Percentiles rank a stretch among this genome's conserved stretches.
These are phyloP conservation scores for Orbilia quercus DNA, from an alignment of 2,329 filamentous ascomycete genomes.

Conservation along the genomic window DNA sequence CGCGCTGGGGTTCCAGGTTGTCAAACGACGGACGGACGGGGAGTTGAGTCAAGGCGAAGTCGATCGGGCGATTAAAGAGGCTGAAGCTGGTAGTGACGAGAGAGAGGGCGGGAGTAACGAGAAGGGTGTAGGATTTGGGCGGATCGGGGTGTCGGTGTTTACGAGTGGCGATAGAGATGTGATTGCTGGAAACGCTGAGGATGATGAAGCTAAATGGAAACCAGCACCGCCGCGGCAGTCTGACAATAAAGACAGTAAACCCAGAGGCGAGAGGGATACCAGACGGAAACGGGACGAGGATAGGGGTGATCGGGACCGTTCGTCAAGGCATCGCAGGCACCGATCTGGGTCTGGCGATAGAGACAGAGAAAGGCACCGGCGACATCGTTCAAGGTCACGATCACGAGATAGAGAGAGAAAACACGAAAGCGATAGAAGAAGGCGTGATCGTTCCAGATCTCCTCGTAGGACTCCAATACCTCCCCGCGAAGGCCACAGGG, in stretches of 20 bases:
- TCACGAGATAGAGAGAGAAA: slow-evolving; percentile 38
- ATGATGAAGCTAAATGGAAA: slow-evolving; percentile 57
- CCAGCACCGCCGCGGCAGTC: slow-evolving; percentile 59
- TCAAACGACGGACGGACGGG: slow-evolving; percentile 68
- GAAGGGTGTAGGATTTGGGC: slow-evolving; percentile 61
- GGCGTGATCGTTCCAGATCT: slow-evolving; percentile 36
- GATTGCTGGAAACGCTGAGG: slow-evolving; percentile 60
- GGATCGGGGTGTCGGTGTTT: slow-evolving; percentile 61
- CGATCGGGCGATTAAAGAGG: slow-evolving; percentile 68
- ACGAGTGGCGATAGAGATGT: slow-evolving; percentile 58
- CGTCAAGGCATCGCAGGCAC: slow-evolving; percentile 61
- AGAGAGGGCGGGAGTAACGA: slow-evolving; percentile 59
- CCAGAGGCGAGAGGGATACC: slow-evolving; percentile 61
- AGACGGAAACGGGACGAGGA: slow-evolving; percentile 62
- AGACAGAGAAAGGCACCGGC: slow-evolving; percentile 58
- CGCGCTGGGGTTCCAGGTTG: slow-evolving; percentile 82
- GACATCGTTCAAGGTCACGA: slow-evolving; percentile 49
- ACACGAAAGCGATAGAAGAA: slow-evolving; percentile 27
- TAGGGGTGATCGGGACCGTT: slow-evolving; percentile 58
- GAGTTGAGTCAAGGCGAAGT: slow-evolving; percentile 70
- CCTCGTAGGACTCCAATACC: slow-evolving; percentile 18
- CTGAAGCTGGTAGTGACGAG: slow-evolving; percentile 60
- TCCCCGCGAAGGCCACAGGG: slow-evolving; percentile 19
- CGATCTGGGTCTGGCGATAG: slow-evolving; percentile 59
- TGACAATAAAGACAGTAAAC: slow-evolving; percentile 56